These are phyloP conservation scores for Pyricularia sp. DNA, from an alignment of 2,329 filamentous ascomycete genomes.

Conservation along the genomic window DNA sequence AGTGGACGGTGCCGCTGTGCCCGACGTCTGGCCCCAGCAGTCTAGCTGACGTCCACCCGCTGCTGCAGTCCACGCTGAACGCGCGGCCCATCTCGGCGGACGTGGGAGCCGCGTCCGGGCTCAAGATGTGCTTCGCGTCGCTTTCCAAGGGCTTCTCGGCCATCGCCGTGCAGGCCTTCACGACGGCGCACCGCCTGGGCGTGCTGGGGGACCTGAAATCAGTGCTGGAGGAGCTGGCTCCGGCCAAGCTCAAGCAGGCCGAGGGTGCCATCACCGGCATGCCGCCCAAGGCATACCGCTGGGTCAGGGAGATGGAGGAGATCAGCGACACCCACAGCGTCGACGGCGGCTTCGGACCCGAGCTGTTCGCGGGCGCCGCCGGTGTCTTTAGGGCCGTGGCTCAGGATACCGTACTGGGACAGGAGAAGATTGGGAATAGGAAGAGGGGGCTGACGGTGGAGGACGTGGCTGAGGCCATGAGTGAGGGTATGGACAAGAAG, in stretches of 20 bases:
- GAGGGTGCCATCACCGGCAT: constrained; percentile 35
- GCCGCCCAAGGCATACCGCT: constrained; percentile 64
- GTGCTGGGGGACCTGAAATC: constrained; percentile 45
- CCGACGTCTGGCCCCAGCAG: constrained; percentile 29
- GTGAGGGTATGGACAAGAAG: constrained; percentile 12
- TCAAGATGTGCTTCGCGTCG: constrained; percentile 55
- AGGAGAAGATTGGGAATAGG: constrained; percentile 43
- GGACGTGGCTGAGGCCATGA: constrained; percentile 11
- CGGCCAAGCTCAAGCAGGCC: constrained; percentile 30
- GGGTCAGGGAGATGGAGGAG: constrained; percentile 67
- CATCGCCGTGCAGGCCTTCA: constrained; percentile 56
- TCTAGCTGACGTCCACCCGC: constrained; percentile 15
- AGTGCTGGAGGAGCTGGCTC: constrained; percentile 39
- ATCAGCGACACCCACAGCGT: constrained; percentile 53
- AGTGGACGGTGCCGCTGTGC: constrained; percentile 13
- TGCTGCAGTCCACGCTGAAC: constrained; percentile 31
- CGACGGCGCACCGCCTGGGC: constrained; percentile 50
- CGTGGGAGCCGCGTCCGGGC: constrained; percentile 42
- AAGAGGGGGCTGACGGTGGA: constrained; percentile 42
- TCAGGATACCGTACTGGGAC: constrained; percentile 45
- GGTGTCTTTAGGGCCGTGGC: constrained; percentile 49
- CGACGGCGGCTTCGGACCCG: constrained; percentile 46
- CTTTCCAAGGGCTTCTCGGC: constrained; percentile 53
- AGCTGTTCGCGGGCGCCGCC: constrained; percentile 45
- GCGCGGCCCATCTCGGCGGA: constrained; percentile 31